Conservation (phyloP, 2,329 filamentous ascomycete genomes). For the Acephala macrosclerotiorum region DNA sequence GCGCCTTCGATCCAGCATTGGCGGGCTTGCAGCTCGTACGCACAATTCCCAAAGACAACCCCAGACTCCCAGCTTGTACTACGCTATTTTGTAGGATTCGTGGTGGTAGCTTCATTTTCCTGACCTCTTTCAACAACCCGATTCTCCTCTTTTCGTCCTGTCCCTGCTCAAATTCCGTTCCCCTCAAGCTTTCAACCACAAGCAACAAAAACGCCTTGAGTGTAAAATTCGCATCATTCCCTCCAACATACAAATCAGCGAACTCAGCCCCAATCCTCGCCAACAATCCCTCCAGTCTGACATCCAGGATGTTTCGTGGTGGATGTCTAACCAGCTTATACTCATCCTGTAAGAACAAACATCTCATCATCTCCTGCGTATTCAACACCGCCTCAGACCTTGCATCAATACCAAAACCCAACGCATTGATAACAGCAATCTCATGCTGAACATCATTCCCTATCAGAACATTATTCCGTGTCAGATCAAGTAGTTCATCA, state of each 20-base stretch:
- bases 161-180: not conserved
- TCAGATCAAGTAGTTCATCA: not conserved
- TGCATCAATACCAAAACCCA: not conserved
- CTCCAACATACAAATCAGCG: not conserved
- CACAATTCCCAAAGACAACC: too few relatives aligned
- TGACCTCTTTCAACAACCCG: not conserved
- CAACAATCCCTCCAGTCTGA: not conserved
- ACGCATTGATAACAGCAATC: not conserved
- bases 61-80: too few relatives aligned
- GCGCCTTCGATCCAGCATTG: too few relatives aligned
- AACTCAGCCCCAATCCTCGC: not conserved
- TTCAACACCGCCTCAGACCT: not conserved
- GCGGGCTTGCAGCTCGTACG: too few relatives aligned
- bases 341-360: not conserved
- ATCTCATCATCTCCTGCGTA: not conserved
- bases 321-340: not conserved
- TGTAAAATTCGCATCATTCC: not conserved
- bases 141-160: not conserved
- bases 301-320: not conserved
- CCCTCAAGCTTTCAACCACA: not conserved
- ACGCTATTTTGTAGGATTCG: too few relatives aligned
- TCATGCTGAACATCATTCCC: not conserved
- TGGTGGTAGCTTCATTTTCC: not conserved
- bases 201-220: not conserved
- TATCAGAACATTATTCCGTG: not conserved